Percentiles rank a stretch among this genome's conserved stretches.
phyloP scores from a whole-genome alignment of 257 asterid genomes.

The Leptodermis oblonga region DNA sequence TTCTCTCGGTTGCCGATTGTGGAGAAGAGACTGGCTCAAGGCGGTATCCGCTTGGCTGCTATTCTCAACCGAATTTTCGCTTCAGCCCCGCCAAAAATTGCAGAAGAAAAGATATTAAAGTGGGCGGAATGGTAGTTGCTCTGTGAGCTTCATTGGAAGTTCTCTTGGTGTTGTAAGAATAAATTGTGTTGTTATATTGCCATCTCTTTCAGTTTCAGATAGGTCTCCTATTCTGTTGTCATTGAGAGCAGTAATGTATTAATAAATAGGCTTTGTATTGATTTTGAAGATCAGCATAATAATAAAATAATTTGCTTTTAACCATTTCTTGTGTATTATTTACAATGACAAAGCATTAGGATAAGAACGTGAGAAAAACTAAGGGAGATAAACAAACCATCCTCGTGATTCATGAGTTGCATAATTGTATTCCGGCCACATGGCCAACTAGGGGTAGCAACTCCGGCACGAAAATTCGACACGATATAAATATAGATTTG shows the following conservation, averaged over 20 bases:
- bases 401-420: too few species aligned
- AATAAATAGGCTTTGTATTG: neutral
- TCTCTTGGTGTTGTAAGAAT: neutral
- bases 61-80: constrained; percentile 69
- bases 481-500: too few species aligned
- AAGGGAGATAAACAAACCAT: too few species aligned
- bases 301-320: too few species aligned
- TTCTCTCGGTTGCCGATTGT: constrained; percentile 76
- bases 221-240: neutral
- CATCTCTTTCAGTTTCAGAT: neutral
- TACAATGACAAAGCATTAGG: neutral
- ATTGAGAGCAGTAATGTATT: neutral
- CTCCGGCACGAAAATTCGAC: too few species aligned
- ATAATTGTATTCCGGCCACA: too few species aligned
- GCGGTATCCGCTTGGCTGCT: constrained; percentile 84
- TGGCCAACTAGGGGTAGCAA: too few species aligned
- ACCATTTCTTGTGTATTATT: neutral
- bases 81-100: constrained; percentile 34
- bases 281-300: too few species aligned
- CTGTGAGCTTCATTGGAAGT: neutral
- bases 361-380: too few species aligned
- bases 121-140: neutral
- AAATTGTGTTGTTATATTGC: too few species aligned
- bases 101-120: constrained; percentile 28
- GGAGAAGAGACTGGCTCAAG: constrained; percentile 68